phyloP scores from a whole-genome alignment of 2,329 filamentous ascomycete genomes.

The Teratosphaeria gauchensis region DNA sequence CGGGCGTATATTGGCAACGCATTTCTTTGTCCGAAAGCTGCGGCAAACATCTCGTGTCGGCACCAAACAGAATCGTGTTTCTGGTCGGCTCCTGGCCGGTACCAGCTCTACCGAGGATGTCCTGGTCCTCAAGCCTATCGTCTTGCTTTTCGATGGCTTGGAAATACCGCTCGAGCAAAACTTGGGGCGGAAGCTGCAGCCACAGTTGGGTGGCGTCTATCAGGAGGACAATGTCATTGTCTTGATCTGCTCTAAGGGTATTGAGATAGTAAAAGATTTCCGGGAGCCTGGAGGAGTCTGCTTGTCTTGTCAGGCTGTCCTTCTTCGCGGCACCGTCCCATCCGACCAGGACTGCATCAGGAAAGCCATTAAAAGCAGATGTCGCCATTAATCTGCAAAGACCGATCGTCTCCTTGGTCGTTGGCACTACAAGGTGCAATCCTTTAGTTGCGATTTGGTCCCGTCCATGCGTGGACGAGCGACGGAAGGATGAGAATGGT shows the following conservation, averaged over 20 bases:
- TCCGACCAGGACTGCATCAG: slow-evolving; percentile 29
- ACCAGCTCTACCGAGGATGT: slow-evolving; percentile 20
- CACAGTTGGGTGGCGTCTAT: slow-evolving; percentile 55
- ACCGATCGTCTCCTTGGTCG: slow-evolving; percentile 3
- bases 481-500: not conserved
- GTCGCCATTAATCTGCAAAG: slow-evolving; percentile 6
- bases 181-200: slow-evolving; percentile 55
- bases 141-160: slow-evolving; percentile 44
- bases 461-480: not conserved
- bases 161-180: slow-evolving; percentile 52
- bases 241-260: slow-evolving; percentile 6
- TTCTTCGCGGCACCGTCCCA: not conserved
- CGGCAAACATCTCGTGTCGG: slow-evolving; percentile 27
- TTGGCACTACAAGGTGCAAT: slow-evolving; percentile 5
- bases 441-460: not conserved
- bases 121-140: slow-evolving; percentile 22
- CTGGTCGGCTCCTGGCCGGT: slow-evolving; percentile 10
- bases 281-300: slow-evolving; percentile 13
- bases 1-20: not conserved
- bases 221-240: slow-evolving; percentile 51
- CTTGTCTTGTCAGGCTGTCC: not conserved
- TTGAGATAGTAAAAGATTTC: slow-evolving; percentile 17
- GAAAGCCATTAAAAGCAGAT: not conserved
- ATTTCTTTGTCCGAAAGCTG: slow-evolving; percentile 9
- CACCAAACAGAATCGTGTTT: slow-evolving; percentile 23